Percentiles rank a stretch among this genome's conserved stretches.
Conservation (phyloP, 2,329 filamentous ascomycete species). For the Venturia carpophila region DNA sequence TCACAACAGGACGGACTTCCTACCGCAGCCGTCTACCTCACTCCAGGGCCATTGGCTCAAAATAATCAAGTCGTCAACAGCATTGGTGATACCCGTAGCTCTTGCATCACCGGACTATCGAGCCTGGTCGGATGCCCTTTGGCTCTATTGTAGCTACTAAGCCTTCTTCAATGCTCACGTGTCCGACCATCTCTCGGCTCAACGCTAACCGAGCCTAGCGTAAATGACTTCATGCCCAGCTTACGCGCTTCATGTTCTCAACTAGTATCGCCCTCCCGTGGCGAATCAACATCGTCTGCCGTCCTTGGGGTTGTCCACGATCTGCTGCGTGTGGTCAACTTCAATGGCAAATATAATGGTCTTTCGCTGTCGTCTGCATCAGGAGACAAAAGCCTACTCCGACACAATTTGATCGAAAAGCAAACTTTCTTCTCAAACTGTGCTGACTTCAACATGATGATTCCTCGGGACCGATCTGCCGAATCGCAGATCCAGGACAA, state of each 20-base stretch:
- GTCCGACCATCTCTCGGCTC: neutral
- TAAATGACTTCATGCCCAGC: neutral
- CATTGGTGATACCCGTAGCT: no score
- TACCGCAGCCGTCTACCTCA: neutral
- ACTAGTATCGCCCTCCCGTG: neutral
- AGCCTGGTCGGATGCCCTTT: no score
- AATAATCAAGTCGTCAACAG: no score
- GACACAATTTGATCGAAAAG: neutral
- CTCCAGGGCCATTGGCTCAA: no score
- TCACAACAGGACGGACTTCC: neutral
- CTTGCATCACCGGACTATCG: no score
- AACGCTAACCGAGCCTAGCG: neutral
- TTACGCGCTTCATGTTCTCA: neutral
- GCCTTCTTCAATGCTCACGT: conserved; percentile 7
- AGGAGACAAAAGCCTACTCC: neutral
- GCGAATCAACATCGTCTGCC: neutral
- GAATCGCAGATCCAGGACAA: neutral
- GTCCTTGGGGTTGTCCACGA: neutral
- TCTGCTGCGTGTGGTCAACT: neutral
- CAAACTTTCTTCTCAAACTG: neutral
- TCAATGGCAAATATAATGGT: neutral
- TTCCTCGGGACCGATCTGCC: neutral
- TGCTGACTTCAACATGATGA: neutral
- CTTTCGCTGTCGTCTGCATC: neutral
- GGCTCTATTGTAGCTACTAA: no score